Conservation (phyloP, 140 eudicot genomes). For the Bidens hawaiensis region DNA sequence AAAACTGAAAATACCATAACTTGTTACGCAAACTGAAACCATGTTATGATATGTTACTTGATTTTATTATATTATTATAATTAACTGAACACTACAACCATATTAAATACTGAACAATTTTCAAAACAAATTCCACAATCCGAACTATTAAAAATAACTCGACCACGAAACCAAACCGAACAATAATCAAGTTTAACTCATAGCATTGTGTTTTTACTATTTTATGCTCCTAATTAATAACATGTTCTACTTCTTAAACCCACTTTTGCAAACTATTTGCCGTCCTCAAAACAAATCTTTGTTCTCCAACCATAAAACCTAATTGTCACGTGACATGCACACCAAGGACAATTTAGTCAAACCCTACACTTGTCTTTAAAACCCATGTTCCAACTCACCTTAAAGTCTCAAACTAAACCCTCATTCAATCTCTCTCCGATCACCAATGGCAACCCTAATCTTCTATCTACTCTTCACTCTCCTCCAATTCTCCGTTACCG, state of each 20-base stretch:
- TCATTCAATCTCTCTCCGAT: conserved; percentile 6
- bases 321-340: neutral
- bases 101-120: no score
- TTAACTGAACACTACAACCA: no score
- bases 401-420: conserved; percentile 15
- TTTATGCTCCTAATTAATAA: no score
- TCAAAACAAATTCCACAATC: no score
- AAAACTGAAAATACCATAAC: neutral
- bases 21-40: neutral
- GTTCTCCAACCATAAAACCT: neutral
- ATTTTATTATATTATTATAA: no score
- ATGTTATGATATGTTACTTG: no score
- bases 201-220: no score
- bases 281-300: neutral
- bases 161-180: no score
- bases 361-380: conserved; percentile 17
- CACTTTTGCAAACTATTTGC: no score
- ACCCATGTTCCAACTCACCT: conserved; percentile 11
- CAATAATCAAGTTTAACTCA: no score
- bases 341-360: conserved; percentile 14
- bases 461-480: conserved; percentile 11
- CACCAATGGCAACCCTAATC: conserved; percentile 43
- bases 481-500: neutral
- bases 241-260: no score
- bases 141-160: no score